Evolutionary conservation across 208 protist species (phyloP), one percentile per base, ranked within the genome.

Genomic region (Wallacemonas sp.): DNA sequence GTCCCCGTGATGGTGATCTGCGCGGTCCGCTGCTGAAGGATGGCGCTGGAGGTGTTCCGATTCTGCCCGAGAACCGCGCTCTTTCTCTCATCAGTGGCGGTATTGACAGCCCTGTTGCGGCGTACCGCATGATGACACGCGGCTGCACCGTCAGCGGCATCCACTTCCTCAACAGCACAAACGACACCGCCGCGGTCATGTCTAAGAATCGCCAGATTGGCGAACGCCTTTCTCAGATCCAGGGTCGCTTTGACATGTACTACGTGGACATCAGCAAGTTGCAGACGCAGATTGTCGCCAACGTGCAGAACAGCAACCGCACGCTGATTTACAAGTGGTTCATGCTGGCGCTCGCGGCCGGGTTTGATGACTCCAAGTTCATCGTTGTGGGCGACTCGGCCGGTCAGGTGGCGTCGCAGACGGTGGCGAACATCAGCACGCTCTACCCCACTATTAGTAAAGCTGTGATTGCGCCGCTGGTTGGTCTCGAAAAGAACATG

Each of bases 261-360:
- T 91, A 87, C 69, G 85, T 92, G n/a, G 88, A 92, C 66, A 90
- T 94, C 47, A 83, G 80, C 70, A 86, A 80, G 36, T 60, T 94
- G 28, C 88, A 94, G 68, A 82, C 85, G 39, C 80, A 89, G 70
- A 94, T 94, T 45, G 86, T 91, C 24, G 81, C 85, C 24, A 77
- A 87, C 51, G 84, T 91, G 38, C 77, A 81, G 22, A 89, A 90
- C 68, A 72, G 77, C 66, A 91, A 93, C 68, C 79, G 88, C 22
- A 94, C 88, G 30, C 70, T 94, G 42, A 81, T 94, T 58, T 94
- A 94, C 71, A 94, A 91, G 77, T 88, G 84, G 86, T 91, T 79
- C 60, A 94, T 94, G 88, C 81, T 94, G 36, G 67, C 77, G 2
- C 80, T 94, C 36, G 69, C 69, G 28, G 83, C 82, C 17, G 42